Base-by-base conservation (phyloP, 2,329 filamentous ascomycete species). In the Botrytis tulipae region DNA sequence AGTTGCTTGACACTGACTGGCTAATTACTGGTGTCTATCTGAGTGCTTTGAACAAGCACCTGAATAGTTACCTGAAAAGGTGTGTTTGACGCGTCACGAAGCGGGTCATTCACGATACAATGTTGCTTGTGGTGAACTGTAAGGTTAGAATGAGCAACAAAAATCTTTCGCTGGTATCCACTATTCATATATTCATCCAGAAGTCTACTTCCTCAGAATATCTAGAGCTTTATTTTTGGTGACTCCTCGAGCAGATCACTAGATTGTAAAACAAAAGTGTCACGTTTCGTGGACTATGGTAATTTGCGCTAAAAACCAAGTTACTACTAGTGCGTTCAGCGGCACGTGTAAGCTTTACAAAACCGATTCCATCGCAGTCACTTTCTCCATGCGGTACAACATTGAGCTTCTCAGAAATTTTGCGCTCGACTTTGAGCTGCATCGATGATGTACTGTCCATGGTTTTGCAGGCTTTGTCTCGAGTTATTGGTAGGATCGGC, bases 401-500 rank as follows among this genome's bases (percentile, higher is more conserved):
- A 25, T 25, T 3, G 20, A n/a, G 14, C 6, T 12, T 16, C 3
- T 22, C 20, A 42, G n/a, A 46, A 32, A 32, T 1, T 48, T 14
- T 35, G 35, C 44, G 44, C 35, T 29, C 20, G 10, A 4, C 29
- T 48, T 18, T 18, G 9, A 66, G 29, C 12, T 18, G 20, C 29
- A n/a, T 66, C 3, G 44, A 66, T 62, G 8, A 42, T 48, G 20
- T 3, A 37, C 46, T 37, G 29, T 29, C 48, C 3, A 35, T 46
- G 29, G 14, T 46, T 10, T 37, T 63, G 12, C 8, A 9, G 12
- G 25, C 6, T 37, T 35, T 16, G 4, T 48, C 63, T 25, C 6
- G 3, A n/a, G 0, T 37, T n/a, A 3, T 18, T 48, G 6, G 0
- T 25, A 35, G 3, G 6, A 35, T 42, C 7, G 22, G n/a, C 5